phyloP scores from a whole-genome alignment of 139 green algal genomes.

The Pleodorina starrii region DNA sequence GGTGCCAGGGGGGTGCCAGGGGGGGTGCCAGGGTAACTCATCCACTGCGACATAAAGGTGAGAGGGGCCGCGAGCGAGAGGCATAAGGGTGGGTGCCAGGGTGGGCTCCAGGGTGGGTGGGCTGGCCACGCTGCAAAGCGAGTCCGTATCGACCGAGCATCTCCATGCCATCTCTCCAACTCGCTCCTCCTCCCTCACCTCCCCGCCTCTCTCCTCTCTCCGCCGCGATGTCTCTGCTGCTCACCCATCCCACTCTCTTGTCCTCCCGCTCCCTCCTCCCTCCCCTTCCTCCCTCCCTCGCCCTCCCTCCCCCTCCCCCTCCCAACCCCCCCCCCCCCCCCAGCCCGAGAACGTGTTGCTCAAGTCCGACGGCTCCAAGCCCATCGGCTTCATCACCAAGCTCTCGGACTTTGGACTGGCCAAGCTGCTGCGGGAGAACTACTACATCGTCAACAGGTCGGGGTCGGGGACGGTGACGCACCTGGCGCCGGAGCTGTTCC shows the following conservation, averaged over 20 bases:
- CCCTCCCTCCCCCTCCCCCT: neutral
- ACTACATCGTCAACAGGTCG: conserved; percentile 76
- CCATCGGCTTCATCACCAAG: conserved; percentile 67
- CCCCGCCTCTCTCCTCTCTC: neutral
- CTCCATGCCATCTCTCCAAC: no score
- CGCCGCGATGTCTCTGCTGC: neutral
- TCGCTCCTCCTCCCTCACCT: neutral
- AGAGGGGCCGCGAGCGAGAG: no score
- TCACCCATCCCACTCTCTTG: neutral
- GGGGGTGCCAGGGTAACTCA: no score
- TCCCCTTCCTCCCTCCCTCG: neutral
- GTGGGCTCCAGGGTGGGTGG: no score
- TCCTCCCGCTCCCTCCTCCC: neutral
- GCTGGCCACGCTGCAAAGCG: no score
- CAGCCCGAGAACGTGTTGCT: conserved; percentile 72
- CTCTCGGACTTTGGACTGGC: conserved; percentile 75
- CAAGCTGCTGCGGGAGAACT: conserved; percentile 77
- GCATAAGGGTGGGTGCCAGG: no score
- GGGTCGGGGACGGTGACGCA: conserved; percentile 75
- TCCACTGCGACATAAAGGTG: no score
- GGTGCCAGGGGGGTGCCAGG: no score
- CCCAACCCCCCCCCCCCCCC: no score
- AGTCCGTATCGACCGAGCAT: no score
- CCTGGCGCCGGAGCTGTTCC: conserved; percentile 76
- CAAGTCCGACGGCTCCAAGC: conserved; percentile 59